A percentile compares a stretch with the other conserved stretches of the same genome.
These are phyloP conservation scores for Rhynchosporium secalis DNA, from an alignment of 2,329 filamentous ascomycete genomes.

Conservation along the genomic window DNA sequence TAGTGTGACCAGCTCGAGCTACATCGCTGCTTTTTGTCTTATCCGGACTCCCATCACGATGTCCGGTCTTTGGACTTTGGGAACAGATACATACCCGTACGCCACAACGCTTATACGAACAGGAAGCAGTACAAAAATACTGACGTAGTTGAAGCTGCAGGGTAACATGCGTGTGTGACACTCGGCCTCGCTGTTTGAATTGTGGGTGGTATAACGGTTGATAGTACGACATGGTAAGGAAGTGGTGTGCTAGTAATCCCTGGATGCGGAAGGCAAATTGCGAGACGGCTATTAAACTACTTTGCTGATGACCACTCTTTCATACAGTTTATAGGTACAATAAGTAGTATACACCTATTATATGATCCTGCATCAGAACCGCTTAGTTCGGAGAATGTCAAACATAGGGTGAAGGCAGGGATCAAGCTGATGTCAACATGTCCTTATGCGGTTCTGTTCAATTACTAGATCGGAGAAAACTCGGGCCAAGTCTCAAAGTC, in stretches of 20 bases:
- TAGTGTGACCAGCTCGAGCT: not conserved
- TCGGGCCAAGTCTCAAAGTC: not conserved
- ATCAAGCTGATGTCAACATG: not conserved
- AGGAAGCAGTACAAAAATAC: not conserved
- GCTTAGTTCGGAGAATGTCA: not conserved
- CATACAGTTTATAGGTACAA: no score
- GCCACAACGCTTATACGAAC: not conserved
- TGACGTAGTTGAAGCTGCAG: slow-evolving; percentile 6
- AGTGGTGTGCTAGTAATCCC: no score
- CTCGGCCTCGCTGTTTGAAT: not conserved
- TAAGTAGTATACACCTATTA: no score
- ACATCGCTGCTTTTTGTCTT: slow-evolving; percentile 4
- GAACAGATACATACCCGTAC: not conserved
- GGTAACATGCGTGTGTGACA: not conserved
- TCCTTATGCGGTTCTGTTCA: not conserved
- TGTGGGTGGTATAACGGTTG: no score
- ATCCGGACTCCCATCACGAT: not conserved
- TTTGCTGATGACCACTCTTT: not conserved
- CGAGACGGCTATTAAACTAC: no score
- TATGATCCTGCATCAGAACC: no score
- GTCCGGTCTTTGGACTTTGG: not conserved
- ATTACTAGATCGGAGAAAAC: not conserved
- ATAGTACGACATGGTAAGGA: no score
- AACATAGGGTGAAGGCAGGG: not conserved
- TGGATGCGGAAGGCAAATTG: not conserved